A percentile compares a stretch with the other conserved stretches of the same genome.
These are phyloP conservation scores for Epichloe festucae DNA, from an alignment of 2,329 filamentous ascomycete genomes.

Conservation along the genomic window DNA sequence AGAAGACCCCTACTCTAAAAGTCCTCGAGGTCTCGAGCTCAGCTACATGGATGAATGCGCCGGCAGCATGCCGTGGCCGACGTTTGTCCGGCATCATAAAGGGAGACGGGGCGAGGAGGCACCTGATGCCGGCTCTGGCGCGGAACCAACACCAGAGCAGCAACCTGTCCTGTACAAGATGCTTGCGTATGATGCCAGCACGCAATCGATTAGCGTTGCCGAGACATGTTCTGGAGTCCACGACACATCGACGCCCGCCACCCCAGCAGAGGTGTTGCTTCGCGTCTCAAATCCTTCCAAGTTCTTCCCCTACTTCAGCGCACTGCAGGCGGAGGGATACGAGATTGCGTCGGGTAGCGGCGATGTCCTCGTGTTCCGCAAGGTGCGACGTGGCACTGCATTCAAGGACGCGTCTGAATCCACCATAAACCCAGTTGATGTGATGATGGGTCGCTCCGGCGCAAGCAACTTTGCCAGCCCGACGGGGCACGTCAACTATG, in stretches of 20 bases:
- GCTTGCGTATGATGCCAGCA: constrained; percentile 49
- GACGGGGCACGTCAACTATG: constrained; percentile 53
- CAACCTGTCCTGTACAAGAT: constrained; percentile 40
- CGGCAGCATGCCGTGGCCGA: constrained; percentile 20
- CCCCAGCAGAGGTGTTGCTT: constrained; percentile 47
- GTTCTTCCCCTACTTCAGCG: constrained; percentile 50
- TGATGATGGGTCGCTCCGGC: constrained; percentile 34
- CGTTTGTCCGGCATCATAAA: constrained; percentile 21
- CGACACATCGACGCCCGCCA: constrained; percentile 34
- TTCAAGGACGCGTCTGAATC: constrained; percentile 2
- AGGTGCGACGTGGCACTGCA: constrained; percentile 27
- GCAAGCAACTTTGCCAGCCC: constrained; percentile 50
- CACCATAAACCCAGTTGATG: constrained; percentile 45
- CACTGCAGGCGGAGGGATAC: constrained; percentile 48
- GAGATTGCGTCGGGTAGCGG: constrained; percentile 52
- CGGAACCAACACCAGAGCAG: background rate
- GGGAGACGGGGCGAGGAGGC: background rate
- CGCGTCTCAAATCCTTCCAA: constrained; percentile 48
- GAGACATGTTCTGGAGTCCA: constrained; percentile 45
- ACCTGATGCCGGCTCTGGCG: background rate
- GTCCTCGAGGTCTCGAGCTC: constrained; percentile 34
- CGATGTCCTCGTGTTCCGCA: constrained; percentile 54
- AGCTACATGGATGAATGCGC: constrained; percentile 32
- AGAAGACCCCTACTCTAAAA: constrained; percentile 28
- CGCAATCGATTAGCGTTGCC: constrained; percentile 42